phyloP scores from a whole-genome alignment of 768 basidiomycete species.

The Candolleomyces eurysporus region DNA sequence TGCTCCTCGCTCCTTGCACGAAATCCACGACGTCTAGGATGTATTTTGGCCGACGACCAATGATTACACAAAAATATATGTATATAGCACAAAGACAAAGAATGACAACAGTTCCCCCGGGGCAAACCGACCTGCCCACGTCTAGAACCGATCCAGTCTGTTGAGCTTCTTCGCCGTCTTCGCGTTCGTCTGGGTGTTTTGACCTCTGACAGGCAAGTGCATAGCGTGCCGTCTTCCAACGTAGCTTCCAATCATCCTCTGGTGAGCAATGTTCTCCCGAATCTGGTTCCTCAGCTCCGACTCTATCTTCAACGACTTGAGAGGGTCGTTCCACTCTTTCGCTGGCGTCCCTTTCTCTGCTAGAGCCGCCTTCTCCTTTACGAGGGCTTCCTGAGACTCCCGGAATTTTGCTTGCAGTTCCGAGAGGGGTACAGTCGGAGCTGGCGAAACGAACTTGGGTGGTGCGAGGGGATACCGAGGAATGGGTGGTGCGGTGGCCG shows the following conservation, averaged over 20 bases:
- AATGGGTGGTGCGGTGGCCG: constrained; percentile 67
- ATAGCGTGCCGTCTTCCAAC: constrained; percentile 92
- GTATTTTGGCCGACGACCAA: no score
- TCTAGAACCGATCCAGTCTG: constrained; percentile 60
- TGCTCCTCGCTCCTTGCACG: no score
- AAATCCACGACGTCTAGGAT: no score
- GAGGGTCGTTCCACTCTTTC: constrained; percentile 46
- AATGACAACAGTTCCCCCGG: neutral
- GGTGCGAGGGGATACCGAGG: constrained; percentile 67
- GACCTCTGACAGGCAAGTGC: constrained; percentile 91
- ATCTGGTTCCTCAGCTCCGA: constrained; percentile 79
- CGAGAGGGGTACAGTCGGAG: constrained; percentile 37
- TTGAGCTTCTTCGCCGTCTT: constrained; percentile 91
- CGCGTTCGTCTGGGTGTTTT: constrained; percentile 89
- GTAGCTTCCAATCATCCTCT: constrained; percentile 92
- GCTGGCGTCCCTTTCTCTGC: constrained; percentile 21
- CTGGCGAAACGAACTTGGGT: constrained; percentile 47
- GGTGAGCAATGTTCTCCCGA: constrained; percentile 89
- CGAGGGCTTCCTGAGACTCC: constrained; percentile 20
- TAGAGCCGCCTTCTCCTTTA: constrained; percentile 28
- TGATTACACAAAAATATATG: no score
- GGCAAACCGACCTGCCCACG: neutral
- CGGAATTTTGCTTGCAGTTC: constrained; percentile 41
- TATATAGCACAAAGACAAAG: neutral
- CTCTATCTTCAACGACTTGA: constrained; percentile 81